Evolutionary conservation across 1,284 basidiomycete species (phyloP), one percentile per base, ranked within the genome.

Genomic region (Ustilago cynodontis): DNA sequence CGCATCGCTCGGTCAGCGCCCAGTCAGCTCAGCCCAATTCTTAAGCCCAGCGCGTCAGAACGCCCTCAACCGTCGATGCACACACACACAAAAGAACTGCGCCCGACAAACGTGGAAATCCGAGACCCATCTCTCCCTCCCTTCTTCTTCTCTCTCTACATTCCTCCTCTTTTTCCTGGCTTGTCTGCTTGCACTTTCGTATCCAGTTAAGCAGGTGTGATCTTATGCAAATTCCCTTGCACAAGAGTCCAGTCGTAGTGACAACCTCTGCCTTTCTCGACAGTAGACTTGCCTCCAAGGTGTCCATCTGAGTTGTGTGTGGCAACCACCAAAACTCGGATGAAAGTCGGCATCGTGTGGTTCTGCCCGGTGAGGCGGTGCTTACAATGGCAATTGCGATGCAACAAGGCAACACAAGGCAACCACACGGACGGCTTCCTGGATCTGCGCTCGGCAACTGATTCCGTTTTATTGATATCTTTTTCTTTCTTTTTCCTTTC

Each of bases 121-220:
- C 52, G 52, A 54, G 33, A 54, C n/a, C n/a, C n/a, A n/a, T n/a
- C n/a, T n/a, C n/a, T n/a, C 31, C 52, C 18, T 26, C 50, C 13
- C 11, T 39, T 4, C 18, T 16, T 39, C 18, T 39, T 18, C 37
- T 39, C 18, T 39, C 18, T 39, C 37, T 16, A 39, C 37, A 39
- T 39, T 39, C 37, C 37, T 16, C 37, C 37, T 39, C 18, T 39
- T 18, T 39, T 16, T 1, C 14, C 37, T 39, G 13, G 14, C 37
- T 39, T 39, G 37, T 16, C 18, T 39, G n/a, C n/a, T n/a, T n/a
- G n/a, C n/a, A n/a, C n/a, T 39, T 39, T 16, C 37, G 2, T 39
- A 39, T 3, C 37, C 37, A 39, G 37, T 39, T 18, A 1, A 39
- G 37, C 37, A 6, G 18, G 37, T 2, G 37, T 39, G 37, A 39